These are phyloP conservation scores for Hygrocybe punicea DNA, from an alignment of 768 basidiomycete genomes.

Conservation along the genomic window DNA sequence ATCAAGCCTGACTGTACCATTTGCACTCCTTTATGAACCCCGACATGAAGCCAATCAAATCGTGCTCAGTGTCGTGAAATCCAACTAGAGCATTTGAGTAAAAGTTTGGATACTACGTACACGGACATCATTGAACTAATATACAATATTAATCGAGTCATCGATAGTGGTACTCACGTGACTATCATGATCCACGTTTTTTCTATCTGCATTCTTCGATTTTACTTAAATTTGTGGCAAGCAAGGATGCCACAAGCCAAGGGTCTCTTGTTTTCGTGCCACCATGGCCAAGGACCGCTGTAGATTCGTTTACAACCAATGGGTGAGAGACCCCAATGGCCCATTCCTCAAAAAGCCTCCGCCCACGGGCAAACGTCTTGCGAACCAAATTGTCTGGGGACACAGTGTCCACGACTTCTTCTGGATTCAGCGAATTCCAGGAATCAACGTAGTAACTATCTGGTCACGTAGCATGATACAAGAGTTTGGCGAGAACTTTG, in stretches of 20 bases:
- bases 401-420: slow-evolving; percentile 23
- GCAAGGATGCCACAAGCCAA: not conserved
- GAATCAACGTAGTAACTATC: slow-evolving; percentile 24
- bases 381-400: slow-evolving; percentile 29
- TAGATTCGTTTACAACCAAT: not conserved
- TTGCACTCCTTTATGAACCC: too few species aligned
- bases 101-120: too few species aligned
- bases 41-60: too few species aligned
- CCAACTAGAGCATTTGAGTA: too few species aligned
- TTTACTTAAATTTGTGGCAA: too few species aligned
- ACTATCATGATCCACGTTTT: too few species aligned
- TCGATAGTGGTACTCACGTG: too few species aligned
- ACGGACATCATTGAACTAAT: too few species aligned
- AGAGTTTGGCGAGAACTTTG: slow-evolving; percentile 27
- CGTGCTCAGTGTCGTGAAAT: too few species aligned
- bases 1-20: too few species aligned
- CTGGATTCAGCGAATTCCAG: slow-evolving; percentile 26
- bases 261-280: not conserved
- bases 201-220: too few species aligned
- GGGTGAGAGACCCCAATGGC: slow-evolving; percentile 2
- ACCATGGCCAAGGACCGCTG: not conserved
- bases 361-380: slow-evolving; percentile 20
- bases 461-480: slow-evolving; percentile 37
- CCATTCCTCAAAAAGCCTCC: slow-evolving; percentile 9
- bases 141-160: too few species aligned